A percentile compares a stretch with the other conserved stretches of the same genome.
phyloP scores from a whole-genome alignment of 306 rosid genomes.

The Macrotyloma uniflorum region DNA sequence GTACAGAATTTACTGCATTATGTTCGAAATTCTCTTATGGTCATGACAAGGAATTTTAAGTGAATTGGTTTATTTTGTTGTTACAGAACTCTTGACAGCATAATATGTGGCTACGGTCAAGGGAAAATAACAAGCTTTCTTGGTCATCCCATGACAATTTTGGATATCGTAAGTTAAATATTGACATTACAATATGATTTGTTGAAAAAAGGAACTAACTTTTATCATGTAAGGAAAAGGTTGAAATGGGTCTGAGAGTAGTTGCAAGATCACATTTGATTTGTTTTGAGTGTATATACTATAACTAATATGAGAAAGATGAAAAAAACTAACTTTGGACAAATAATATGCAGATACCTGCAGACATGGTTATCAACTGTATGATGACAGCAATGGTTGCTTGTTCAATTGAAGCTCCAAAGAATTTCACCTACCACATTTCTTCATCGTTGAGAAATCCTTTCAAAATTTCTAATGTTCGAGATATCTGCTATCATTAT shows the following conservation, averaged over 20 bases:
- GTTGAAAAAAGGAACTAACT: too few relatives aligned
- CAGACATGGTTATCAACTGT: neutral
- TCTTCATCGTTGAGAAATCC: neutral
- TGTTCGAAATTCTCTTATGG: neutral
- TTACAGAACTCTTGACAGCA: conserved; percentile 51
- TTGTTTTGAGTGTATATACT: too few relatives aligned
- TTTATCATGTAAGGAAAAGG: too few relatives aligned
- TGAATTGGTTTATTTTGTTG: neutral
- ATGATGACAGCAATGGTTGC: neutral
- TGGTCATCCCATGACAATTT: conserved; percentile 35
- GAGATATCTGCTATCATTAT: neutral
- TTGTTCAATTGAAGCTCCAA: neutral
- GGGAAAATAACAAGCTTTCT: conserved; percentile 47
- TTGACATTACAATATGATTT: too few relatives aligned
- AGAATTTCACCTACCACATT: neutral
- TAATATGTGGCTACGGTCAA: conserved; percentile 42
- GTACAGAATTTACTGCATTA: neutral
- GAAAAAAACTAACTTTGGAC: too few relatives aligned
- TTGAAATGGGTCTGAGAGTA: too few relatives aligned
- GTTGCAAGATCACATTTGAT: too few relatives aligned
- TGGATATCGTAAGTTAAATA: conserved; percentile 44
- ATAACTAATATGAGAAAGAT: too few relatives aligned
- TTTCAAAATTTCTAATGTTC: neutral
- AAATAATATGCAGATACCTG: neutral
- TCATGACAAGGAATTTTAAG: neutral